Evolutionary conservation across 2,329 filamentous ascomycete species (phyloP).

Genomic region (Pezicula radicicola): DNA sequence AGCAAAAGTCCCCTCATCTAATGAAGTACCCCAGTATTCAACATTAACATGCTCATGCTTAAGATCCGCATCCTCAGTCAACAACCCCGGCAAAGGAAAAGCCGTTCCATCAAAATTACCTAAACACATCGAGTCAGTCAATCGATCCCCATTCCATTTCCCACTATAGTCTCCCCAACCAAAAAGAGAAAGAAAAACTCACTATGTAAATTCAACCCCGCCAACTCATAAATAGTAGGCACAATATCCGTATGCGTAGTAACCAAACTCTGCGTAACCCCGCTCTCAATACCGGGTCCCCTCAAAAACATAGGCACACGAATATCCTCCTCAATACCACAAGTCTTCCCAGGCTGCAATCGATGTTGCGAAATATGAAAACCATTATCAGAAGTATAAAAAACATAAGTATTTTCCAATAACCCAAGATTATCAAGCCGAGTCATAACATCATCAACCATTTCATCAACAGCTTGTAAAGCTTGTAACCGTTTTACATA

Average conservation of each 20-base stretch:
- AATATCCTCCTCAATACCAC: conserved; percentile 49
- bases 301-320: conserved; percentile 54
- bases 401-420: conserved; percentile 47
- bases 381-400: conserved; percentile 56
- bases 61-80: conserved; percentile 13
- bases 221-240: conserved; percentile 43
- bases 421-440: conserved; percentile 36
- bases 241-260: conserved; percentile 53
- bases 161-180: too few relatives aligned
- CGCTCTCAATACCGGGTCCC: conserved; percentile 50
- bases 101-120: too few relatives aligned
- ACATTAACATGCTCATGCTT: conserved; percentile 45
- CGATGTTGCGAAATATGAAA: conserved; percentile 53
- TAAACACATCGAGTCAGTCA: not conserved
- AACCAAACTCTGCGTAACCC: conserved; percentile 36
- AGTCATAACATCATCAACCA: conserved; percentile 44
- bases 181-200: conserved; percentile 5
- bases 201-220: conserved; percentile 40
- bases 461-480: conserved; percentile 53
- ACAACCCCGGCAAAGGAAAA: not conserved
- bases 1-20: conserved; percentile 18
- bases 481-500: conserved; percentile 49
- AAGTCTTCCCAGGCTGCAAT: conserved; percentile 46
- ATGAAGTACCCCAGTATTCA: conserved; percentile 39
- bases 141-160: too few relatives aligned